These are phyloP conservation scores for Sclerospora graminicola DNA, from an alignment of 352 stramenopile genomes.

Conservation along the genomic window DNA sequence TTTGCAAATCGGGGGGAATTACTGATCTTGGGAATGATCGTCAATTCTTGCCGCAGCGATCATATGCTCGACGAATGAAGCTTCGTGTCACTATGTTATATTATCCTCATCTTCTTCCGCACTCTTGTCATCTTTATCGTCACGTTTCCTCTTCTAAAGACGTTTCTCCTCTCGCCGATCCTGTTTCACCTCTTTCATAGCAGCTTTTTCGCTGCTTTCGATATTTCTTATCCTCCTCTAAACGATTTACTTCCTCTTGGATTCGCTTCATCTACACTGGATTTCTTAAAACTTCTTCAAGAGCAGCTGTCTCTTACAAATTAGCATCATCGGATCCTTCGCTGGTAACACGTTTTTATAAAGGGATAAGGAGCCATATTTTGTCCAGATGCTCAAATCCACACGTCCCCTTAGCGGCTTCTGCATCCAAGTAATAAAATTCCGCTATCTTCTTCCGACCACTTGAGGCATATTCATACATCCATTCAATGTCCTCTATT, in stretches of 20 bases:
- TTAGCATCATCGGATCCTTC: slow-evolving; percentile 95
- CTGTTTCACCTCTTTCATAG: slow-evolving; percentile 58
- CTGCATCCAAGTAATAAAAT: slow-evolving; percentile 86
- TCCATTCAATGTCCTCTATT: slow-evolving; percentile 92
- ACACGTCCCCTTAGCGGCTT: slow-evolving; percentile 17
- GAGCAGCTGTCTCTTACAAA: slow-evolving; percentile 76
- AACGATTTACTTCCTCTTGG: slow-evolving; percentile 64
- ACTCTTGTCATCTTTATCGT: slow-evolving; percentile 9
- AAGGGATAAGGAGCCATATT: slow-evolving; percentile 60
- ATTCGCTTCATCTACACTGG: slow-evolving; percentile 87
- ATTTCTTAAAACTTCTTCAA: slow-evolving; percentile 82
- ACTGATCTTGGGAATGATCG: slow-evolving; percentile 9
- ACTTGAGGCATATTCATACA: slow-evolving; percentile 91
- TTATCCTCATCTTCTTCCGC: slow-evolving; percentile 13
- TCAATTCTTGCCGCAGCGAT: slow-evolving; percentile 1
- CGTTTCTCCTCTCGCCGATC: slow-evolving; percentile 23
- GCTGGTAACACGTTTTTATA: slow-evolving; percentile 37
- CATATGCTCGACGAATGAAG: slow-evolving; percentile 2
- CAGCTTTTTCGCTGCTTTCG: slow-evolving; percentile 63
- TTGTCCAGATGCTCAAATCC: slow-evolving; percentile 46
- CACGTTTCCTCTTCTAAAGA: slow-evolving; percentile 33
- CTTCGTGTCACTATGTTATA: too few relatives aligned
- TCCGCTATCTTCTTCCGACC: slow-evolving; percentile 59
- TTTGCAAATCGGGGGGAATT: too few relatives aligned
- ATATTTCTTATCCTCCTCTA: slow-evolving; percentile 69